A percentile compares a stretch with the other conserved stretches of the same genome.
Conservation (phyloP, 495 filamentous ascomycete genomes). For the Talaromyces trachyspermus region DNA sequence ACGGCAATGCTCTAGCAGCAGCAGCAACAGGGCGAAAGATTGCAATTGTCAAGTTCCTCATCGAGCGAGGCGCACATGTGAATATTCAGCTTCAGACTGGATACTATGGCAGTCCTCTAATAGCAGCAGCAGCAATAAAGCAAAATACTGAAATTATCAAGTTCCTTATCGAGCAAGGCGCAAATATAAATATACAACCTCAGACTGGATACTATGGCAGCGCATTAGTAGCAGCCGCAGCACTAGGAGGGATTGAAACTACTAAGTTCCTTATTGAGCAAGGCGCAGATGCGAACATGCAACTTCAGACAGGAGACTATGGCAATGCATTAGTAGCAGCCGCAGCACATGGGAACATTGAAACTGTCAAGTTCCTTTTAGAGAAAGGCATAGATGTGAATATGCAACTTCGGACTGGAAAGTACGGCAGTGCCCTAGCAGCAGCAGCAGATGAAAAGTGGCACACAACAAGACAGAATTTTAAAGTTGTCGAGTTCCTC, state of each 20-base stretch:
- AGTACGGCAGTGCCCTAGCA: conserved; percentile 18
- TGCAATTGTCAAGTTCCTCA: conserved; percentile 19
- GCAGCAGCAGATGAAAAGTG: conserved; percentile 10
- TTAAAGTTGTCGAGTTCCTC: conserved; percentile 15
- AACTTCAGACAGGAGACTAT: conserved; percentile 7
- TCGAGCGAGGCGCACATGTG: conserved; percentile 22
- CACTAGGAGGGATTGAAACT: no score
- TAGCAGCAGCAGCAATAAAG: conserved; percentile 8
- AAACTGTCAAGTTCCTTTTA: conserved; percentile 16
- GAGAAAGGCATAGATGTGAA: conserved; percentile 18
- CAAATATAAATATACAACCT: conserved; percentile 20
- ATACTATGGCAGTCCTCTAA: conserved; percentile 18
- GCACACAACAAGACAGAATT: neutral
- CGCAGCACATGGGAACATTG: conserved; percentile 6
- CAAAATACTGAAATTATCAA: conserved; percentile 10
- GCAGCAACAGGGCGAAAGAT: conserved; percentile 14
- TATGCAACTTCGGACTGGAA: conserved; percentile 10
- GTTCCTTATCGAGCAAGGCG: conserved; percentile 19
- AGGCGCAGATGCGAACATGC: conserved; percentile 8
- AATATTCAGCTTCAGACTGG: conserved; percentile 12
- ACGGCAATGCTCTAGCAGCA: conserved; percentile 20
- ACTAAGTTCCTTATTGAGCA: no score
- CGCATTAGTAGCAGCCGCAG: conserved; percentile 12
- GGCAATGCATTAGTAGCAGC: conserved; percentile 15
- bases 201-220: conserved; percentile 11